Evolutionary conservation across 805 yeast genomes (phyloP), one percentile per base, ranked within the genome.

Genomic region (Blastobotrys terrestris): DNA sequence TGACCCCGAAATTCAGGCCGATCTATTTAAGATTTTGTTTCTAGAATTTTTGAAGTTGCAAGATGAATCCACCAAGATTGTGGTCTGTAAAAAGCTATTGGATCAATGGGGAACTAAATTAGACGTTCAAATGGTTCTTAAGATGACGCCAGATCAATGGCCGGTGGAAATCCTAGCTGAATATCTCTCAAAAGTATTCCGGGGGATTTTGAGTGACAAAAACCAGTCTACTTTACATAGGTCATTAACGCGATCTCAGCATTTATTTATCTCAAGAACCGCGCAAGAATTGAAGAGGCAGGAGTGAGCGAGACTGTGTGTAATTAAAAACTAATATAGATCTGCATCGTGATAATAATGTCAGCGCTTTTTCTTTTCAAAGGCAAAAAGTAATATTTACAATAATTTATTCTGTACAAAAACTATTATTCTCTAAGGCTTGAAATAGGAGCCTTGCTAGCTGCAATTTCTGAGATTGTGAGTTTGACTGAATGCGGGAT

Each of bases 91-190:
- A n/a, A 49, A 58, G 22, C 49, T 67, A 39, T 58, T 67, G 26
- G 67, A 64, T 21, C 56, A 60, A 6, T 63, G 59, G 55, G 69
- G 69, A 14, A 50, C 35, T n/a, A 22, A 50, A 13, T 55, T 67
- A 3, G 70, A 66, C 46, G 50, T 64, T 41, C 58, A 58, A 43
- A 52, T 59, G 41, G 69, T 66, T 3, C 55, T 68, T 31, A 54
- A 55, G 20, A 54, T 57, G 35, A 55, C 63, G 26, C 69, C 72
- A 3, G 60, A 57, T 15, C 31, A 54, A 8, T 68, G 72, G 72
- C 62, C 71, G 3, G 57, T 68, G 35, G 67, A 65, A 50, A 50
- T 58, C 21, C 51, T 68, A 22, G 56, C 56, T 20, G 64, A 59
- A 18, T 67, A 56, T 49, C 44, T 65, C 40, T 53, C 53, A 16